Conservation (phyloP, 805 yeast genomes). For the Starmerella sirachaensis region DNA sequence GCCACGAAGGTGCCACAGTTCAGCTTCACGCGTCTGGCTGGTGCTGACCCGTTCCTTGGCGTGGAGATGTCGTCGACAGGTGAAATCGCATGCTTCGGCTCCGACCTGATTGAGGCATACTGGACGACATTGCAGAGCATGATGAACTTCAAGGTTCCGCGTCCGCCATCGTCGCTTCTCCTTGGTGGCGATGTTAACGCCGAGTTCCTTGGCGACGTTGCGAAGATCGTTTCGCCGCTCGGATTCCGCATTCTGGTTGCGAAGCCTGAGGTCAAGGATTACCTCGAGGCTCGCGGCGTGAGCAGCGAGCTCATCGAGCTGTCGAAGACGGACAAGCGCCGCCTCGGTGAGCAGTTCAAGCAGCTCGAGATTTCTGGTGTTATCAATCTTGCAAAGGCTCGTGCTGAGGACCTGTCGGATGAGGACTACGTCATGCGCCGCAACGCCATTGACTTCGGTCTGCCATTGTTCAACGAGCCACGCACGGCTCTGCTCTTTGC, state of each 20-base stretch:
- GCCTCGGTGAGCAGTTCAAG: conserved; percentile 85
- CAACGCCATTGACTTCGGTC: conserved; percentile 95
- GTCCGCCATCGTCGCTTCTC: conserved; percentile 77
- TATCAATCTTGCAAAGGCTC: conserved; percentile 77
- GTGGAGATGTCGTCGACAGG: conserved; percentile 99
- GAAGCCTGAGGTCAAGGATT: conserved; percentile 55
- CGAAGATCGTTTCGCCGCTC: conserved; percentile 50
- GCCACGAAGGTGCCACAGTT: conserved; percentile 98
- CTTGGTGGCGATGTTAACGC: conserved; percentile 87
- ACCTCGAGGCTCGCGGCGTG: conserved; percentile 39
- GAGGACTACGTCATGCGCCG: conserved; percentile 97
- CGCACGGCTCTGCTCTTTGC: conserved; percentile 83
- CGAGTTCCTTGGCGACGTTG: conserved; percentile 62
- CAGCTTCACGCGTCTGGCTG: conserved; percentile 95
- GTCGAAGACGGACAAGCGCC: conserved; percentile 88
- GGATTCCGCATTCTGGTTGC: conserved; percentile 80
- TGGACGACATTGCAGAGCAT: conserved; percentile 96
- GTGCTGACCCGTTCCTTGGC: conserved; percentile 98
- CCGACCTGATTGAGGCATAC: conserved; percentile 75
- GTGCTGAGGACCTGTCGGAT: conserved; percentile 76
- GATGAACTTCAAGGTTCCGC: conserved; percentile 91
- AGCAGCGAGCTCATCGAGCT: conserved; percentile 62
- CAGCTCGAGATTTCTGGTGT: conserved; percentile 74
- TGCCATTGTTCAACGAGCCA: conserved; percentile 94
- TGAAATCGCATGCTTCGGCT: conserved; percentile 95